Evolutionary conservation across 495 filamentous ascomycete genomes (phyloP).

Genomic region (Penicillium paradoxum): DNA sequence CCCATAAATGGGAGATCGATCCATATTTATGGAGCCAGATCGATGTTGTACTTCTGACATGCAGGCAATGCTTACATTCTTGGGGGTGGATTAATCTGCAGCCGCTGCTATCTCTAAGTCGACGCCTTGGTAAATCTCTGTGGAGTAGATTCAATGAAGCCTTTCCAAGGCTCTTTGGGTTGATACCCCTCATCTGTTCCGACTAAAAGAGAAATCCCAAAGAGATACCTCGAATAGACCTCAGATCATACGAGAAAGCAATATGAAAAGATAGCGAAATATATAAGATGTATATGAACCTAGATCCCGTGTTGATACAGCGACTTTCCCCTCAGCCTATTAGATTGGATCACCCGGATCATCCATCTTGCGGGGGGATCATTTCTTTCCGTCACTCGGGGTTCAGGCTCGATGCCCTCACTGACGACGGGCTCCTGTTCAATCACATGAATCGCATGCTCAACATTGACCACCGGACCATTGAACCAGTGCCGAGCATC

Average conservation of each 20-base stretch:
- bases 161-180: background rate
- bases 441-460: constrained; percentile 35
- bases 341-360: constrained; percentile 26
- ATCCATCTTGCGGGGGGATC: constrained; percentile 61
- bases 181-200: background rate
- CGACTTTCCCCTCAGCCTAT: too few relatives aligned
- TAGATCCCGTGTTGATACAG: too few relatives aligned
- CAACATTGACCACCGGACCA: constrained; percentile 59
- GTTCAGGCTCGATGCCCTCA: constrained; percentile 22
- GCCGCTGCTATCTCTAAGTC: background rate
- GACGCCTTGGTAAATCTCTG: background rate
- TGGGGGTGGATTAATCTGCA: background rate
- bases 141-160: background rate
- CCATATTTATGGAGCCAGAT: constrained; percentile 5
- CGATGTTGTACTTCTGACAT: background rate
- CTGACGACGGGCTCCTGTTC: constrained; percentile 16
- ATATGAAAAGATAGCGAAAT: background rate
- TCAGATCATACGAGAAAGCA: background rate
- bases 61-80: constrained; percentile 3
- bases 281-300: too few relatives aligned
- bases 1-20: constrained; percentile 4
- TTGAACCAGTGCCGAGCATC: constrained; percentile 72
- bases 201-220: background rate
- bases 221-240: background rate
- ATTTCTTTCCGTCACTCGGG: constrained; percentile 18